Percentiles rank a stretch among this genome's conserved stretches.
Conservation (phyloP, 1,284 basidiomycete genomes). For the Neonothopanus nambi region DNA sequence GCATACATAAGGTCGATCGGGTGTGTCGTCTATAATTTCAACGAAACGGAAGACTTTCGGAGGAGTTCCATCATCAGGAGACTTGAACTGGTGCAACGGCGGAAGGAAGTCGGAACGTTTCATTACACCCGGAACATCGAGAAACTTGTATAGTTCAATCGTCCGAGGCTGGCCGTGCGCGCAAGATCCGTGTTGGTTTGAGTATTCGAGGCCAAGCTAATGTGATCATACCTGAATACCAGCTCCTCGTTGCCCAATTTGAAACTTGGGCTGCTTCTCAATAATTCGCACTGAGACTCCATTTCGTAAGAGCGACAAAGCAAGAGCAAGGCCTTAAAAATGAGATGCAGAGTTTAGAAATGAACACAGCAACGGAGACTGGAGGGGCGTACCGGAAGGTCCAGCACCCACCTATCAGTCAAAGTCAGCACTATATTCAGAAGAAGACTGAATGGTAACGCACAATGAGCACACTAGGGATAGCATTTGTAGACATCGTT, state of each 20-base stretch:
- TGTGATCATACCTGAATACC: constrained; percentile 8
- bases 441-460: no score
- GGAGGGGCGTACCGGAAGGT: constrained; percentile 36
- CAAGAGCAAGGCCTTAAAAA: constrained; percentile 25
- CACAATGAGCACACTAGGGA: no score
- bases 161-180: constrained; percentile 13
- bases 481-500: no score
- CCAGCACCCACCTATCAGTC: constrained; percentile 32
- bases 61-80: background rate
- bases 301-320: constrained; percentile 18
- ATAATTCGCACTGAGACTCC: constrained; percentile 21
- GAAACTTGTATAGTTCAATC: constrained; percentile 13
- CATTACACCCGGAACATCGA: constrained; percentile 10
- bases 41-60: background rate
- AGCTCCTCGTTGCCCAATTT: constrained; percentile 20
- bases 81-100: background rate
- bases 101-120: constrained; percentile 9
- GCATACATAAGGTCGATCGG: background rate
- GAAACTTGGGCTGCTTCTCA: constrained; percentile 14
- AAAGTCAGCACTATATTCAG: no score
- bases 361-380: background rate
- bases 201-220: no score
- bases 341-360: background rate
- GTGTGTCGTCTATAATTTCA: background rate
- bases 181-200: no score